Conservation (phyloP, 176 grass and related monocot species). For the Cenchrus americanus region DNA sequence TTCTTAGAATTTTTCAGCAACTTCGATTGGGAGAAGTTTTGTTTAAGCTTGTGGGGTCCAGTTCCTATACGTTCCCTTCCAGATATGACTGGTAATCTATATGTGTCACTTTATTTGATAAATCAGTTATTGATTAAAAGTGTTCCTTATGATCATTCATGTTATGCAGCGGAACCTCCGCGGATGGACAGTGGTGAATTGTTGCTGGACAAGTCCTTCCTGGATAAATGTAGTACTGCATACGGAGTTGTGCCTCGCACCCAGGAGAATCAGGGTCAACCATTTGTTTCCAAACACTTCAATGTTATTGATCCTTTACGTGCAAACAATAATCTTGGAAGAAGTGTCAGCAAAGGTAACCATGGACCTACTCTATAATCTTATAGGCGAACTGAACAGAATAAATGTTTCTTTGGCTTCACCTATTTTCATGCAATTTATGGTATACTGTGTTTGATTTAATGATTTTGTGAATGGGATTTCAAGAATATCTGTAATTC, state of each 20-base stretch:
- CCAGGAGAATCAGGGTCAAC: constrained; percentile 67
- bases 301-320: constrained; percentile 97
- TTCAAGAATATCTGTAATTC: constrained; percentile 11
- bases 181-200: constrained; percentile 68
- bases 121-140: constrained; percentile 23
- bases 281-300: constrained; percentile 92
- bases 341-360: constrained; percentile 94
- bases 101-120: constrained; percentile 15
- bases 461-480: neutral
- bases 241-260: constrained; percentile 63
- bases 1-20: constrained; percentile 98
- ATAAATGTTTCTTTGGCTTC: constrained; percentile 18
- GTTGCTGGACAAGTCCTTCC: constrained; percentile 72
- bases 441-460: constrained; percentile 16
- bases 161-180: constrained; percentile 68
- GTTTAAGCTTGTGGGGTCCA: constrained; percentile 84
- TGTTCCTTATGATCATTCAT: constrained; percentile 26
- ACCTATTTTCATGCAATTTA: neutral
- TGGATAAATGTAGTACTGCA: constrained; percentile 54
- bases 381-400: constrained; percentile 31
- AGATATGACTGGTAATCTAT: constrained; percentile 76
- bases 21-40: constrained; percentile 94
- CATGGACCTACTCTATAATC: constrained; percentile 3
- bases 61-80: constrained; percentile 95
- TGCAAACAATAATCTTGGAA: constrained; percentile 90